These are phyloP conservation scores for Amanita rubescens DNA, from an alignment of 768 basidiomycete species.

Conservation along the genomic window DNA sequence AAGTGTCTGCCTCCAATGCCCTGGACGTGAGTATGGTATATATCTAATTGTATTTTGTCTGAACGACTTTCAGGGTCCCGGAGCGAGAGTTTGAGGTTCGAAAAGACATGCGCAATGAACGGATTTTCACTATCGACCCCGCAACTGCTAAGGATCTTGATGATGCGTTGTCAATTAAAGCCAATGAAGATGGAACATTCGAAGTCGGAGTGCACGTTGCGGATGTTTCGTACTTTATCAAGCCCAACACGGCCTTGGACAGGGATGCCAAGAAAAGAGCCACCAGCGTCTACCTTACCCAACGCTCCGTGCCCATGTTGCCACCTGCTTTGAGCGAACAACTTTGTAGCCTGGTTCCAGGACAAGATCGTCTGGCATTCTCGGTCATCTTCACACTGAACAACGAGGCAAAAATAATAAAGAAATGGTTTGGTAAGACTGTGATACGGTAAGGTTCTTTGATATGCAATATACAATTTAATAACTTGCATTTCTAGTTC, in stretches of 20 bases:
- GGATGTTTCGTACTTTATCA: conserved; percentile 93
- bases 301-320: conserved; percentile 95
- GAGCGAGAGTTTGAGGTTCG: conserved; percentile 85
- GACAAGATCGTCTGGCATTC: conserved; percentile 86
- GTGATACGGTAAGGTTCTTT: conserved; percentile 67
- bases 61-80: conserved; percentile 53
- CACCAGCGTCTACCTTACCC: conserved; percentile 94
- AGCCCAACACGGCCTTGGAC: conserved; percentile 93
- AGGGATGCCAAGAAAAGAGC: conserved; percentile 97
- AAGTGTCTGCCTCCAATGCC: conserved; percentile 96
- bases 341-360: conserved; percentile 85
- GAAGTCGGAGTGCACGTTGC: conserved; percentile 94
- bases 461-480: neutral
- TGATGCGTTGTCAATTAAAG: conserved; percentile 86
- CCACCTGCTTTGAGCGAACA: conserved; percentile 91
- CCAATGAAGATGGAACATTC: conserved; percentile 87
- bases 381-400: conserved; percentile 84
- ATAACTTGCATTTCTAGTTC: conserved; percentile 45
- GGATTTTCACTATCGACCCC: conserved; percentile 94
- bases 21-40: conserved; percentile 61
- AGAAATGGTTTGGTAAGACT: conserved; percentile 91
- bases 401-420: conserved; percentile 70
- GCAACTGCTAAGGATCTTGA: conserved; percentile 86
- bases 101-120: conserved; percentile 77
- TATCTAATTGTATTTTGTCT: neutral